phyloP scores from a whole-genome alignment of 1,284 basidiomycete genomes.

The Boletellus deceptivus region DNA sequence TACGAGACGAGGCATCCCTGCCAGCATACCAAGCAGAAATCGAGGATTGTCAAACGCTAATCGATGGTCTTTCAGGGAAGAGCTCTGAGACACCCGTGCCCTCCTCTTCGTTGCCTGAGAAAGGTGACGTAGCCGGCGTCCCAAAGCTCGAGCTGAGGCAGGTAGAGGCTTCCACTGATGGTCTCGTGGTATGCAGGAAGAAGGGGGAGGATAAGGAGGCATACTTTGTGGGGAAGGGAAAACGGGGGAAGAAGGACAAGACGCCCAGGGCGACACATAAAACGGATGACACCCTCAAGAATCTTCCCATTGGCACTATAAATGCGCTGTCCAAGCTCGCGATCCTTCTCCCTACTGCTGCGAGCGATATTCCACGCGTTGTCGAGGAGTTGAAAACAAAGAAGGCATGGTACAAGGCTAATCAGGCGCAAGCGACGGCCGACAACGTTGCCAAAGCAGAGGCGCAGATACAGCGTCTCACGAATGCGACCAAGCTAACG shows the following conservation, averaged over 20 bases:
- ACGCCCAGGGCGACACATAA: slow-evolving; percentile 41
- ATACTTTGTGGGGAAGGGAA: slow-evolving; percentile 80
- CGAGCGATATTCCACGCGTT: slow-evolving; percentile 78
- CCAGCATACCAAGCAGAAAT: slow-evolving; percentile 94
- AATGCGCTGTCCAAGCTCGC: slow-evolving; percentile 85
- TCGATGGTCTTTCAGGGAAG: slow-evolving; percentile 87
- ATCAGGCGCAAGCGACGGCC: slow-evolving; percentile 64
- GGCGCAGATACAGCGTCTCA: slow-evolving; percentile 73
- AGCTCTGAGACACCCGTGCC: slow-evolving; percentile 54
- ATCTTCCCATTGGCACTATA: slow-evolving; percentile 81
- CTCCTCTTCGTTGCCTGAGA: slow-evolving; percentile 41
- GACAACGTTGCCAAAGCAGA: slow-evolving; percentile 80
- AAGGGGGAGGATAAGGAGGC: slow-evolving; percentile 81
- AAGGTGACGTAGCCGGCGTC: slow-evolving; percentile 62
- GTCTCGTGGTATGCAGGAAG: slow-evolving; percentile 86
- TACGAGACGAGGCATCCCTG: slow-evolving; percentile 88
- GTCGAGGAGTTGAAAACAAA: slow-evolving; percentile 92
- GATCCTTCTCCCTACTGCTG: slow-evolving; percentile 84
- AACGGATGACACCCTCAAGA: slow-evolving; percentile 36
- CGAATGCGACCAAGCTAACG: slow-evolving; percentile 43
- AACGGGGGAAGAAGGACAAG: slow-evolving; percentile 68
- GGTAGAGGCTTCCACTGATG: slow-evolving; percentile 74
- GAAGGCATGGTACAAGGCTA: slow-evolving; percentile 90
- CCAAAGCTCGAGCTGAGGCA: slow-evolving; percentile 84
- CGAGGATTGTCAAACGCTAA: slow-evolving; percentile 94